Conservation (phyloP, 176 grass and related monocot species). For the Oropetium thomaeum region DNA sequence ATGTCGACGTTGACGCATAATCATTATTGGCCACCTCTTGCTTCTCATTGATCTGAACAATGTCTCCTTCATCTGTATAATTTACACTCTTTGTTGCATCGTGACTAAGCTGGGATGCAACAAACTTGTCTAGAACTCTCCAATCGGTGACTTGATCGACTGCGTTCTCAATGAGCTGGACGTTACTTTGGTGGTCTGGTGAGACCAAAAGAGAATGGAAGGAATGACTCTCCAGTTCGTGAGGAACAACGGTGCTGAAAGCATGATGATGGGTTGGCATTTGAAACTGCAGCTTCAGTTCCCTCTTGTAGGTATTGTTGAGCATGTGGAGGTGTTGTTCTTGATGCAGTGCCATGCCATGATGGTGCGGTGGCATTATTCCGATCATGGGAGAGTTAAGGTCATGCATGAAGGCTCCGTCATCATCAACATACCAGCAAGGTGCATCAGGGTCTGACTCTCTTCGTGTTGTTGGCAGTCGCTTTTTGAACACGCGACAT, state of each 20-base stretch:
- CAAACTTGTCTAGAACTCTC: constrained; percentile 94
- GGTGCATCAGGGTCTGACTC: constrained; percentile 63
- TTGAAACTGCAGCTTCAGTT: constrained; percentile 61
- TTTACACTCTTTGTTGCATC: constrained; percentile 53
- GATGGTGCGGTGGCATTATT: constrained; percentile 49
- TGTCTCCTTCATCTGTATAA: constrained; percentile 50
- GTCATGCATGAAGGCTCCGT: constrained; percentile 62
- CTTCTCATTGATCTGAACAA: constrained; percentile 65
- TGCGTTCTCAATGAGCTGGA: constrained; percentile 47
- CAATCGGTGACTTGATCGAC: constrained; percentile 61
- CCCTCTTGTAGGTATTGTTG: constrained; percentile 55
- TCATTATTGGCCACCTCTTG: constrained; percentile 53
- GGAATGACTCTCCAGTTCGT: constrained; percentile 58
- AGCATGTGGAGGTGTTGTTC: constrained; percentile 66
- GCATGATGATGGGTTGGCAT: constrained; percentile 54
- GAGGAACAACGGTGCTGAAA: constrained; percentile 55
- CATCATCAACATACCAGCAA: constrained; percentile 83
- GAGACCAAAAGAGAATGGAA: constrained; percentile 55
- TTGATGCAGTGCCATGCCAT: constrained; percentile 50
- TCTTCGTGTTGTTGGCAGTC: constrained; percentile 63
- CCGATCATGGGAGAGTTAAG: constrained; percentile 59
- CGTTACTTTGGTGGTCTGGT: constrained; percentile 36
- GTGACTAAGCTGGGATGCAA: constrained; percentile 87
- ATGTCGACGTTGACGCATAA: constrained; percentile 69
- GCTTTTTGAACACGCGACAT: constrained; percentile 92